Evolutionary conservation across 1,139 yeast genomes (phyloP).

Genomic region (Pichia sp.): DNA sequence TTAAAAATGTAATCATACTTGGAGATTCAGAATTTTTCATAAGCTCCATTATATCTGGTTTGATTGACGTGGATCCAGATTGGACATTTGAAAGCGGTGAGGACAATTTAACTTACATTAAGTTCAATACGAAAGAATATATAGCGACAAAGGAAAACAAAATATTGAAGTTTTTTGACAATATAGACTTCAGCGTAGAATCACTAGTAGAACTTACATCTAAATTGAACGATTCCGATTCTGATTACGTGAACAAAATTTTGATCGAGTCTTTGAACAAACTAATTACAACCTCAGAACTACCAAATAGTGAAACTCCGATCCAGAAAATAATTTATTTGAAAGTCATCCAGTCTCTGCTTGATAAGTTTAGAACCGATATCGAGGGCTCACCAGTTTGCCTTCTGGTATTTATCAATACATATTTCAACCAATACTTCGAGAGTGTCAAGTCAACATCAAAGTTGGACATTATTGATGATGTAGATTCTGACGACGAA

Average conservation of each 20-base stretch:
- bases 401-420: constrained; percentile 13
- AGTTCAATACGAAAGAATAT: constrained; percentile 19
- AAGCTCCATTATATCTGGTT: constrained; percentile 6
- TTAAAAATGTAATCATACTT: constrained; percentile 33
- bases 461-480: constrained; percentile 11
- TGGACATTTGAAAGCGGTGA: constrained; percentile 56
- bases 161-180: constrained; percentile 32
- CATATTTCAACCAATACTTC: constrained; percentile 11
- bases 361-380: constrained; percentile 56
- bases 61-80: constrained; percentile 36
- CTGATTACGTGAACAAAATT: constrained; percentile 42
- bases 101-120: constrained; percentile 54
- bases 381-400: constrained; percentile 54
- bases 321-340: constrained; percentile 56
- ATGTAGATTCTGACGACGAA: constrained; percentile 35
- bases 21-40: constrained; percentile 28
- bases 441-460: constrained; percentile 2
- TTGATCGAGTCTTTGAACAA: constrained; percentile 53
- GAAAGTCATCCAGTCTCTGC: constrained; percentile 59
- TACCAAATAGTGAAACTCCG: constrained; percentile 43
- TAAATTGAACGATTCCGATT: constrained; percentile 51
- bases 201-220: constrained; percentile 37
- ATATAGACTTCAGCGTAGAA: constrained; percentile 51
- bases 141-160: constrained; percentile 14
- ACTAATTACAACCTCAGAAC: constrained; percentile 48